Base-by-base conservation (phyloP, 1,284 basidiomycete species). In the Blastosporella zonata region DNA sequence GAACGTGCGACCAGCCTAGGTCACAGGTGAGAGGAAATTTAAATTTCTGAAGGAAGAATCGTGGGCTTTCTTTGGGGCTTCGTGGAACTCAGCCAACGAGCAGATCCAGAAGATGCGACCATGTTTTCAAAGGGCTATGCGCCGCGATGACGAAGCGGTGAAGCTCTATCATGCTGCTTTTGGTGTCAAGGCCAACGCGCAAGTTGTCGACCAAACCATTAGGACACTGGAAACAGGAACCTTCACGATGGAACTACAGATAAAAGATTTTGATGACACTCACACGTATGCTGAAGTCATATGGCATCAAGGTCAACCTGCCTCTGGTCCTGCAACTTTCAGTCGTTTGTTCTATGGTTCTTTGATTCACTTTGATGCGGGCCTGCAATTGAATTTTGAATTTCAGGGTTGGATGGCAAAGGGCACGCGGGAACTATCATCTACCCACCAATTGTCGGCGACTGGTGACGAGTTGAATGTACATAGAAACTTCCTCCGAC, bases 111-210 rank as follows among this genome's bases (percentile, higher is more conserved):
- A 15, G 23, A 40, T 40, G 38, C 5, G n/a, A 40, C 20, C 7
- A 40, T 40, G 38, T 40, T 27, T 40, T 5, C 6, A 40, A 22
- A 40, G 38, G n/a, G 23, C 22, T 22, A 22, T 12, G 20, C 21
- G 23, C 23, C 21, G 38, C 22, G 38, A 40, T 40, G 6, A 20
- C 7, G n/a, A 40, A 40, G 23, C 38, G n/a, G 22, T 25, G 38
- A 40, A 40, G 23, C 38, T 40, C 38, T 40, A 40, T 15, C 38
- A 15, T 15, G 38, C 38, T 40, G 38, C 20, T 27, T 40, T 40
- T 27, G 38, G 38, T 27, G 23, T 21, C 38, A 40, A 15, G 38
- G 4, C 38, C 38, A n/a, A 40, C 22, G 13, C 23, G 38, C 3
- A 15, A 40, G 38, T 40, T 21, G 10, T 40, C 38, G n/a, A 15